phyloP scores from a whole-genome alignment of 805 yeast species.

The Saturnispora gosingensis region DNA sequence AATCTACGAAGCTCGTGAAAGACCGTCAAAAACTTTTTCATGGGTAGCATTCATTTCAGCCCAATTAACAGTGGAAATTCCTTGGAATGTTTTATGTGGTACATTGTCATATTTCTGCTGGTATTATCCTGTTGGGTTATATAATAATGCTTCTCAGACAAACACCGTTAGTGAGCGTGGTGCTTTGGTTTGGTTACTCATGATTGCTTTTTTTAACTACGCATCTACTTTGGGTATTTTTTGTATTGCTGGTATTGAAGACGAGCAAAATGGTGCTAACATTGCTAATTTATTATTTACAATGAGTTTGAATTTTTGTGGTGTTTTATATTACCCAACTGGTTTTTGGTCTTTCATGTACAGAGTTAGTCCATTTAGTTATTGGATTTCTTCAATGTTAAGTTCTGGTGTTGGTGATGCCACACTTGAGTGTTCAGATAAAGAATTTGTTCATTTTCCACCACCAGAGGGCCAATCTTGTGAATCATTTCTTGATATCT shows the following conservation, averaged over 20 bases:
- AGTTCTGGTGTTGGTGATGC: conserved; percentile 46
- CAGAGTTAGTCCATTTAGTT: conserved; percentile 62
- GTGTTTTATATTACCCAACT: conserved; percentile 56
- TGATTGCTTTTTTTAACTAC: conserved; percentile 43
- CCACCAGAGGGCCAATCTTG: conserved; percentile 54
- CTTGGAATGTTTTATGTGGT: conserved; percentile 53
- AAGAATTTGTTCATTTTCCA: conserved; percentile 38
- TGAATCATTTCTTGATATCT: conserved; percentile 39
- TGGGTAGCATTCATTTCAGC: conserved; percentile 57
- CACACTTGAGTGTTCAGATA: conserved; percentile 36
- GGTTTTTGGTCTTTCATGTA: conserved; percentile 81
- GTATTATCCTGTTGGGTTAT: conserved; percentile 69
- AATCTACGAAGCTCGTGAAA: conserved; percentile 62
- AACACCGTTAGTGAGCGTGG: conserved; percentile 43
- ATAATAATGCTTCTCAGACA: conserved; percentile 47
- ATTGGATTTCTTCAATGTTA: conserved; percentile 47
- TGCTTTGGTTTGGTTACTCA: conserved; percentile 35
- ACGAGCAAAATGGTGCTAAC: conserved; percentile 57
- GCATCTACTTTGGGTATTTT: conserved; percentile 50
- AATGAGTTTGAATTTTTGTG: conserved; percentile 63
- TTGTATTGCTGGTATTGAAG: conserved; percentile 48
- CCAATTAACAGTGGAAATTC: conserved; percentile 56
- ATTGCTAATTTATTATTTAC: conserved; percentile 48
- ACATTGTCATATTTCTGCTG: conserved; percentile 53
- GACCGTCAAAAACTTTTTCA: conserved; percentile 61